Conservation (phyloP, 1,284 basidiomycete species). For the Phenoliferia sp. region DNA sequence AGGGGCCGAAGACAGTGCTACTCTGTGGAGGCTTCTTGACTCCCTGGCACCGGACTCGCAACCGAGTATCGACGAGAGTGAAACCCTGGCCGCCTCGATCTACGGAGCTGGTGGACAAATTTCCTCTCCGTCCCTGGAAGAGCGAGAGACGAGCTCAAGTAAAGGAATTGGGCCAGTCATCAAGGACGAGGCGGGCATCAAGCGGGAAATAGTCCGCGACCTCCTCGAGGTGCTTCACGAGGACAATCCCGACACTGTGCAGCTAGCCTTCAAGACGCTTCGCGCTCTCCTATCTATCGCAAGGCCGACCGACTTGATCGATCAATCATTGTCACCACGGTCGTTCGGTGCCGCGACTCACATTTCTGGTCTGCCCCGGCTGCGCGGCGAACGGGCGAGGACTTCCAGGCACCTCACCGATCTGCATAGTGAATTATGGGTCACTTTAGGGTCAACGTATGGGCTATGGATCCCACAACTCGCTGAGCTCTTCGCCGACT, state of each 20-base stretch:
- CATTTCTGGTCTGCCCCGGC: constrained; percentile 13
- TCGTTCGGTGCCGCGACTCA: not conserved
- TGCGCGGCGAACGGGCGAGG: constrained; percentile 41
- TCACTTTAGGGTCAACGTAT: constrained; percentile 55
- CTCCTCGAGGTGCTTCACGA: constrained; percentile 5
- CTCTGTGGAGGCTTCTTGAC: constrained; percentile 20
- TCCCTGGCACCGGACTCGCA: not conserved
- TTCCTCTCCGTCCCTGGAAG: constrained; percentile 9
- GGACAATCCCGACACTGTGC: constrained; percentile 1
- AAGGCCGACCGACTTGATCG: not conserved
- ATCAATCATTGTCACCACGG: not conserved
- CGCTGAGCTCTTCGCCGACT: constrained; percentile 57
- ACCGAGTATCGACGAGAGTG: not conserved
- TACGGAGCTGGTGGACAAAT: constrained; percentile 10
- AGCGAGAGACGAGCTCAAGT: not conserved
- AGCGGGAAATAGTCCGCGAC: constrained; percentile 7
- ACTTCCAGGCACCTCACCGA: constrained; percentile 44
- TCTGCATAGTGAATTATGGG: no score
- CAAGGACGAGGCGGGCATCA: constrained; percentile 10
- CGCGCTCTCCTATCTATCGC: constrained; percentile 9
- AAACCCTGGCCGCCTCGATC: constrained; percentile 21
- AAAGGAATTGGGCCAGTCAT: not conserved
- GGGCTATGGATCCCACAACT: constrained; percentile 45
- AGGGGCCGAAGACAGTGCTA: not conserved
- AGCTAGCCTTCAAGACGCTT: constrained; percentile 17